phyloP scores from a whole-genome alignment of 2,329 filamentous ascomycete genomes.

The Colletotrichum paranaense region DNA sequence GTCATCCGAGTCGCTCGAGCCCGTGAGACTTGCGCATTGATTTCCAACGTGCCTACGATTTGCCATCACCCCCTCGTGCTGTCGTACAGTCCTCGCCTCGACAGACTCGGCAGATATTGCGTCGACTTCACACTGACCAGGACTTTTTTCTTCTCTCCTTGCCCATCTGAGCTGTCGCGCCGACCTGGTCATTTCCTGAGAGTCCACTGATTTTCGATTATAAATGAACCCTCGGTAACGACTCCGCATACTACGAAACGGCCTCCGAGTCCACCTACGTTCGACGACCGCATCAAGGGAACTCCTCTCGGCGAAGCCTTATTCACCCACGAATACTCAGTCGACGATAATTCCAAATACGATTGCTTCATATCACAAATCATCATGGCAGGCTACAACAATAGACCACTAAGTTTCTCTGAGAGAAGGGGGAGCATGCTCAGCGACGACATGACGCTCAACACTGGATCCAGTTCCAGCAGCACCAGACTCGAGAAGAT shows the following conservation, averaged over 20 bases:
- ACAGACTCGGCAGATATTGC: background rate
- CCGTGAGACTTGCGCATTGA: background rate
- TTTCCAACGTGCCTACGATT: background rate
- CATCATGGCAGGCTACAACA: slow-evolving; percentile 56
- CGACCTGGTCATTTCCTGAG: background rate
- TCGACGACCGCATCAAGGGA: background rate
- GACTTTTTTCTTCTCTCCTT: too few species aligned
- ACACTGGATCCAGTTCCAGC: slow-evolving; percentile 57
- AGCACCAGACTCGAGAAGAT: slow-evolving; percentile 66
- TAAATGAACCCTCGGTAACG: slow-evolving; percentile 24
- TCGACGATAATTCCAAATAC: background rate
- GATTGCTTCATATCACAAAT: background rate
- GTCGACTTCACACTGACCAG: background rate
- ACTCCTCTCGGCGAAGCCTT: background rate
- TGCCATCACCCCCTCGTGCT: background rate
- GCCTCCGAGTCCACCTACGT: background rate
- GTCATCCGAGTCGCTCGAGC: background rate
- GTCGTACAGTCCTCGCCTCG: background rate
- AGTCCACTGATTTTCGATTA: background rate
- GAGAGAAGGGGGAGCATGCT: slow-evolving; percentile 70
- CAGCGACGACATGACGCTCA: slow-evolving; percentile 67
- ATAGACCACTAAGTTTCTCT: slow-evolving; percentile 67
- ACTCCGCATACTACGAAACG: background rate
- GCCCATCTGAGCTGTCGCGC: background rate
- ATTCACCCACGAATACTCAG: background rate